Conservation (phyloP, 176 grass and related monocot genomes). For the Rhynchospora tenuis region DNA sequence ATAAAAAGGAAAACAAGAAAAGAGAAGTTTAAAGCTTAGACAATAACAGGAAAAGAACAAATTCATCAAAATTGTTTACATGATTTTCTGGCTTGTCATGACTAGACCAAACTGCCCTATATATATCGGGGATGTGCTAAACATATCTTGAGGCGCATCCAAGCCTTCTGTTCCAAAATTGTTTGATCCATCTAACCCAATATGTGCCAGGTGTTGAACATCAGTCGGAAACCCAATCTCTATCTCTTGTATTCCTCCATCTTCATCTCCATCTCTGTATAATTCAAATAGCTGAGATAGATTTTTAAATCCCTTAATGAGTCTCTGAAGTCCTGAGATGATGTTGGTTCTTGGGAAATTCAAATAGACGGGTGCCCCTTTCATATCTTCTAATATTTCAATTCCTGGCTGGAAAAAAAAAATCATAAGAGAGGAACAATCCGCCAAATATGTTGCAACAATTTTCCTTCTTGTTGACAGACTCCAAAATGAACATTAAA, state of each 20-base stretch:
- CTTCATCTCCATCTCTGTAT: constrained; percentile 25
- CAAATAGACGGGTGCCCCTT: not conserved
- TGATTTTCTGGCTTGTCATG: constrained; percentile 27
- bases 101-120: constrained; percentile 56
- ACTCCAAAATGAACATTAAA: not conserved
- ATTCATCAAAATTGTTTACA: constrained; percentile 21
- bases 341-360: constrained; percentile 29
- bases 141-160: constrained; percentile 39
- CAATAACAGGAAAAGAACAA: not conserved
- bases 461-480: no score
- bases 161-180: constrained; percentile 21
- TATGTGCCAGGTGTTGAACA: constrained; percentile 68
- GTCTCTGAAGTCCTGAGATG: constrained; percentile 51
- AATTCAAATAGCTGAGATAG: constrained; percentile 53
- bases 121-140: constrained; percentile 42
- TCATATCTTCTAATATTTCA: not conserved
- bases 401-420: constrained; percentile 10
- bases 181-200: constrained; percentile 53
- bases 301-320: constrained; percentile 73
- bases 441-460: not conserved
- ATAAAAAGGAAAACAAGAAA: not conserved
- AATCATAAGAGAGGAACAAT: not conserved
- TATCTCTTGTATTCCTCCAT: constrained; percentile 32
- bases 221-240: constrained; percentile 65
- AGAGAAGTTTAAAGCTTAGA: not conserved